phyloP scores from a whole-genome alignment of 345 rosid genomes.

The Psidium guajava region DNA sequence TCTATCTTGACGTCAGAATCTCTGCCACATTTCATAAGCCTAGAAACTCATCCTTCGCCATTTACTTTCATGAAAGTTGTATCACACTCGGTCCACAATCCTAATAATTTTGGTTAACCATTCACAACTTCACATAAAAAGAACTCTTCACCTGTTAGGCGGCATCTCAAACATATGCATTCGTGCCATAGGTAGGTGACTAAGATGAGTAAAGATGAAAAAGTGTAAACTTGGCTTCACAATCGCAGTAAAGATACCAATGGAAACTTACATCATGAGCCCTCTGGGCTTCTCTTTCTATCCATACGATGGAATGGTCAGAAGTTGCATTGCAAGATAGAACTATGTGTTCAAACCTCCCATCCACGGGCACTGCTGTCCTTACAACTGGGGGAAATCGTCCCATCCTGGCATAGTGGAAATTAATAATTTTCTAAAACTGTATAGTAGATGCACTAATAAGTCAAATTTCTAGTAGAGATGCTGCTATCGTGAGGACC shows the following conservation, averaged over 20 bases:
- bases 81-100: neutral
- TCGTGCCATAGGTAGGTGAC: neutral
- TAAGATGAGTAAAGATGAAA: neutral
- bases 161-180: neutral
- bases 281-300: slow-evolving; percentile 74
- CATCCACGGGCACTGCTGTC: slow-evolving; percentile 91
- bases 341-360: slow-evolving; percentile 93
- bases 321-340: slow-evolving; percentile 93
- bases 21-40: neutral
- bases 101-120: neutral
- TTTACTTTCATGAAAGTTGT: neutral
- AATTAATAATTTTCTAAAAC: neutral
- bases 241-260: neutral
- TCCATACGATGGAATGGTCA: slow-evolving; percentile 89
- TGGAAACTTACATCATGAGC: slow-evolving; percentile 54
- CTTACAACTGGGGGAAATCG: slow-evolving; percentile 84
- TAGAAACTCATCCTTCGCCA: neutral
- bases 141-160: neutral
- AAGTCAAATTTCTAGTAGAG: neutral
- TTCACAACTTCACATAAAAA: neutral
- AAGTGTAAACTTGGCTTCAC: neutral
- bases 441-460: neutral
- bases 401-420: slow-evolving; percentile 44
- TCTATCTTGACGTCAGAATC: neutral
- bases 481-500: neutral